Conservation (phyloP, 257 asterid genomes). For the Solanum chiquidenum region DNA sequence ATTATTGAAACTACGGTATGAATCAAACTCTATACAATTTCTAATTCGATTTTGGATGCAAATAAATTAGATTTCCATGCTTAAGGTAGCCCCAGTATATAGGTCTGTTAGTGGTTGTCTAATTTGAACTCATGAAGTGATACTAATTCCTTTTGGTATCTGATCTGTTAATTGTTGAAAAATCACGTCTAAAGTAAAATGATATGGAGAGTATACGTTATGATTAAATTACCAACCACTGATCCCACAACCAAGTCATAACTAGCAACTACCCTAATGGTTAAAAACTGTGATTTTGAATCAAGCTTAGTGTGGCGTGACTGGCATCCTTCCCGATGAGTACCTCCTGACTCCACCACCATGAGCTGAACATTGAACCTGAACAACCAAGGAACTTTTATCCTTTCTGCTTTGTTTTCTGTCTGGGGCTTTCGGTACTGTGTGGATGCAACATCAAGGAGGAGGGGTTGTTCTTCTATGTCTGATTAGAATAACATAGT, state of each 20-base stretch:
- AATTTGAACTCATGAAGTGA: background rate
- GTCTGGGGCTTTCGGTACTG: background rate
- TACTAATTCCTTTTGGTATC: background rate
- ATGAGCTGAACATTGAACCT: background rate
- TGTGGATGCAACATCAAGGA: background rate
- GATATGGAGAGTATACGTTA: background rate
- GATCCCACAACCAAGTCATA: background rate
- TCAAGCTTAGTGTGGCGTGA: background rate
- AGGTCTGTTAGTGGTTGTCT: background rate
- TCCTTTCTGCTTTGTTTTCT: background rate
- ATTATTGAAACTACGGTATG: conserved; percentile 85
- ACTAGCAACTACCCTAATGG: background rate
- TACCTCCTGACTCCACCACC: background rate
- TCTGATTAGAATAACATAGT: background rate
- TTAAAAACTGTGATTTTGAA: background rate
- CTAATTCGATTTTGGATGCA: background rate
- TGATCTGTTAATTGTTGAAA: background rate
- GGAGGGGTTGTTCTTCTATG: background rate
- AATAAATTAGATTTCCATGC: background rate
- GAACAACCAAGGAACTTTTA: background rate
- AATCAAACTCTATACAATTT: background rate
- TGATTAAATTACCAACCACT: background rate
- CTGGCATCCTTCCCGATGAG: background rate
- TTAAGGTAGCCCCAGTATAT: background rate
- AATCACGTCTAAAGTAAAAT: background rate